Percentiles rank a stretch among this genome's conserved stretches.
Evolutionary conservation across 2,329 filamentous ascomycete genomes (phyloP).

Genomic region (Mycogone perniciosa): DNA sequence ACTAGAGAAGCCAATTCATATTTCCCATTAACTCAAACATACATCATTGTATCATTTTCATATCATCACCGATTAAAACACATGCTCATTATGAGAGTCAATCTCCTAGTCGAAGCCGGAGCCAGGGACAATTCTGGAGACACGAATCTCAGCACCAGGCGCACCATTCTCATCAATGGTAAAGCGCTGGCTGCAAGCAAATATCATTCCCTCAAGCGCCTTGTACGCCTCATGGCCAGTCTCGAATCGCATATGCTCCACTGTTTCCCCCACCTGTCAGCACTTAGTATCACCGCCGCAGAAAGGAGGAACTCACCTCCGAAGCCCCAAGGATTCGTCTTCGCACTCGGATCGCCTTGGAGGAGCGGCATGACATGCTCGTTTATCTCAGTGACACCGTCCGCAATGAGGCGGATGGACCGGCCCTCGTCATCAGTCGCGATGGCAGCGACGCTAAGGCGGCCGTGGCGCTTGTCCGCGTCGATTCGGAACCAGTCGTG

Average conservation of each 20-base stretch:
- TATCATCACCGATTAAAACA: too few relatives aligned
- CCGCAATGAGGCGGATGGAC: background rate
- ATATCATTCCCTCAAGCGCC: background rate
- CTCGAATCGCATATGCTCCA: background rate
- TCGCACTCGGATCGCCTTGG: background rate
- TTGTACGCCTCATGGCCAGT: background rate
- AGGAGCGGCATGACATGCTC: background rate
- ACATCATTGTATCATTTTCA: too few relatives aligned
- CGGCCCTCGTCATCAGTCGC: background rate
- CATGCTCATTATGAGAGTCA: background rate
- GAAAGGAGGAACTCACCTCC: background rate
- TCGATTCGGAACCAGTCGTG: slow-evolving; percentile 3
- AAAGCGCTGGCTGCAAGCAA: background rate
- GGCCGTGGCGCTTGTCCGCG: background rate
- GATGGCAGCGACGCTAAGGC: background rate
- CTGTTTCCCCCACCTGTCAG: too few relatives aligned
- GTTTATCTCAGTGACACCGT: slow-evolving; percentile 1
- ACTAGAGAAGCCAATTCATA: too few relatives aligned
- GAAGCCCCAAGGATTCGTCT: background rate
- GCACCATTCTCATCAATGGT: background rate
- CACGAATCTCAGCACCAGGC: background rate
- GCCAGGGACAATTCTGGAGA: background rate
- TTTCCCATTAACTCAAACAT: too few relatives aligned
- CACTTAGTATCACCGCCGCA: too few relatives aligned
- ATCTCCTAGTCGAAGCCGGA: background rate